Percentiles rank a stretch among this genome's conserved stretches.
Evolutionary conservation across 2,329 filamentous ascomycete genomes (phyloP).

Genomic region (Talaromyces atroroseus): DNA sequence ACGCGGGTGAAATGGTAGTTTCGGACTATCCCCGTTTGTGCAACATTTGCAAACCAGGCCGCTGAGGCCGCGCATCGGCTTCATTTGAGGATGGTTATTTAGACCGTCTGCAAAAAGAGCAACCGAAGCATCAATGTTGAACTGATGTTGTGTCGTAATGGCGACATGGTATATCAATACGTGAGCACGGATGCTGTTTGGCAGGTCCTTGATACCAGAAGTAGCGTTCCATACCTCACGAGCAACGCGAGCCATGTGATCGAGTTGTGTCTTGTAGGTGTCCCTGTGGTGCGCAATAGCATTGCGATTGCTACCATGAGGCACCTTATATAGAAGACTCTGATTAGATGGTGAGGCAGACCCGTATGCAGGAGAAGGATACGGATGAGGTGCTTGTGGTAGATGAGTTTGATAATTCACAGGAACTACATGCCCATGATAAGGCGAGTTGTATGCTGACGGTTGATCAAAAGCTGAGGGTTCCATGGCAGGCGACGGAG

Average conservation of each 20-base stretch:
- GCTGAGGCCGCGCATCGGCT: constrained; percentile 50
- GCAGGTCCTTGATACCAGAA: constrained; percentile 55
- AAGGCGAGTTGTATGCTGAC: constrained; percentile 21
- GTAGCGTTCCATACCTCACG: constrained; percentile 60
- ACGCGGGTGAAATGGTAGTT: not conserved
- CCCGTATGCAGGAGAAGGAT: constrained; percentile 16
- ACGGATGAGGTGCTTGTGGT: constrained; percentile 16
- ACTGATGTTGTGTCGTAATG: constrained; percentile 53
- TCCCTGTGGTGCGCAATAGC: not conserved
- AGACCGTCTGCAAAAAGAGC: constrained; percentile 56
- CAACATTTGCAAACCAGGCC: constrained; percentile 54
- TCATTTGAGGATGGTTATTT: constrained; percentile 54
- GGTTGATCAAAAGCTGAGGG: constrained; percentile 16
- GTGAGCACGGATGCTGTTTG: constrained; percentile 57
- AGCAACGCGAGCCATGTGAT: constrained; percentile 51
- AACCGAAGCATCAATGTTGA: constrained; percentile 53
- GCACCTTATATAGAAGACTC: constrained; percentile 1
- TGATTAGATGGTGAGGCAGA: constrained; percentile 15
- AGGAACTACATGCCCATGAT: constrained; percentile 18
- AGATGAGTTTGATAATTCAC: constrained; percentile 18
- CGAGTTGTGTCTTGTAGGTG: constrained; percentile 43
- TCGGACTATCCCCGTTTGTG: constrained; percentile 15
- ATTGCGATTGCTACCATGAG: constrained; percentile 1
- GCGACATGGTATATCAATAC: constrained; percentile 60
- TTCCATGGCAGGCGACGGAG: constrained; percentile 19